Conservation (phyloP, 1,284 basidiomycete species). For the Ustilago trichophora region DNA sequence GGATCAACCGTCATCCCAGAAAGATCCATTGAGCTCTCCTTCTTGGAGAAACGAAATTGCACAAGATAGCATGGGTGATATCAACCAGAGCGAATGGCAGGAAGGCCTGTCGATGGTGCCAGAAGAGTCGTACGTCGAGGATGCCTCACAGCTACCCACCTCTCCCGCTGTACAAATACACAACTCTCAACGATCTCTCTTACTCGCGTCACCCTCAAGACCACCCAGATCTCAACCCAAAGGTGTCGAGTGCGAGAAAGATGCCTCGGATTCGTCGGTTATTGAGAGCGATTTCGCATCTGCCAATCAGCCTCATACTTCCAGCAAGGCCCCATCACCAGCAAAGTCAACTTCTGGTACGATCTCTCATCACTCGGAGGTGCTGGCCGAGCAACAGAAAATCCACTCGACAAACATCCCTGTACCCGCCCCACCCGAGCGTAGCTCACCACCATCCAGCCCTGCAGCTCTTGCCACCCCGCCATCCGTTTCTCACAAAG, state of each 20-base stretch:
- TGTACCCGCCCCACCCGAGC: background rate
- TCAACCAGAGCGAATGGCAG: constrained; percentile 7
- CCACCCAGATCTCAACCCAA: no score
- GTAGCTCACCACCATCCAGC: background rate
- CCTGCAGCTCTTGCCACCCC: constrained; percentile 4
- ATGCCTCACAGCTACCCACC: constrained; percentile 4
- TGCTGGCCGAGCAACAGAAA: no score
- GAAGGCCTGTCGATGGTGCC: constrained; percentile 33
- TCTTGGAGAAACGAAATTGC: background rate
- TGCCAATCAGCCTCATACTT: no score
- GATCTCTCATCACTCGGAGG: no score
- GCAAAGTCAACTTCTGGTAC: no score
- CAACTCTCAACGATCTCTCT: background rate
- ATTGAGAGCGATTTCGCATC: no score
- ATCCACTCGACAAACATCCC: no score
- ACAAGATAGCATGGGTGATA: background rate
- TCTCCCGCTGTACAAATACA: background rate
- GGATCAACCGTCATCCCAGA: background rate
- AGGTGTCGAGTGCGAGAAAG: no score
- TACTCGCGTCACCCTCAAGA: background rate
- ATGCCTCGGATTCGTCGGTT: no score
- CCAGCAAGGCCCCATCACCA: background rate
- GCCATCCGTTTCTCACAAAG: constrained; percentile 1
- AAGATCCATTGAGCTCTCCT: background rate
- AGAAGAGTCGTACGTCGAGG: constrained; percentile 28